Conservation (phyloP, 495 filamentous ascomycete genomes). For the Penicillium pulvis region DNA sequence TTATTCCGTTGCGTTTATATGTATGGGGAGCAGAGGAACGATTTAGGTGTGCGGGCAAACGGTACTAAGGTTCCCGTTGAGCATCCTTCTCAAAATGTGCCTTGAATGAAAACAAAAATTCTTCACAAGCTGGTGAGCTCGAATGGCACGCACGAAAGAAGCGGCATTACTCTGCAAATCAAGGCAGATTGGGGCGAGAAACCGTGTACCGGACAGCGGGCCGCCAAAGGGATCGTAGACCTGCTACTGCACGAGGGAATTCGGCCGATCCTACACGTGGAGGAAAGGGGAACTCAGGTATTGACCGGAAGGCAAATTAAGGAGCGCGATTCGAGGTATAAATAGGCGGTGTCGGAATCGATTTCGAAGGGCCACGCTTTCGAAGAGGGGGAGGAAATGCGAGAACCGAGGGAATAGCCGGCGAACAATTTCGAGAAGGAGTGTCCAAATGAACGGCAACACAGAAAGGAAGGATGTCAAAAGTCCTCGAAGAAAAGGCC, state of each 20-base stretch:
- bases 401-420: neutral
- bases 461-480: conserved; percentile 15
- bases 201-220: conserved; percentile 43
- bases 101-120: conserved; percentile 6
- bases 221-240: conserved; percentile 26
- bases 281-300: neutral
- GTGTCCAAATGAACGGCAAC: conserved; percentile 18
- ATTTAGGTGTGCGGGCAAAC: conserved; percentile 23
- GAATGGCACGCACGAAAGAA: conserved; percentile 30
- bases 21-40: neutral
- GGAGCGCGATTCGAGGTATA: conserved; percentile 26
- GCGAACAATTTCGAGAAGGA: conserved; percentile 22
- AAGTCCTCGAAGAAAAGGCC: conserved; percentile 3
- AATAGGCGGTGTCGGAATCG: conserved; percentile 22
- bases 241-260: conserved; percentile 43
- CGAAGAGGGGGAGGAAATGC: neutral
- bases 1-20: conserved; percentile 18
- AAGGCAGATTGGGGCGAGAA: conserved; percentile 16
- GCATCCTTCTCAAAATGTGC: conserved; percentile 21
- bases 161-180: conserved; percentile 42
- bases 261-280: conserved; percentile 28
- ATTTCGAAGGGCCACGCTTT: conserved; percentile 3
- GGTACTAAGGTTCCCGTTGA: conserved; percentile 26
- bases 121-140: conserved; percentile 40
- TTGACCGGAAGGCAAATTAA: conserved; percentile 9